Percentiles rank a stretch among this genome's conserved stretches.
Conservation (phyloP, 108 stramenopile genomes). For the Cyclostephanos invisitatus region DNA sequence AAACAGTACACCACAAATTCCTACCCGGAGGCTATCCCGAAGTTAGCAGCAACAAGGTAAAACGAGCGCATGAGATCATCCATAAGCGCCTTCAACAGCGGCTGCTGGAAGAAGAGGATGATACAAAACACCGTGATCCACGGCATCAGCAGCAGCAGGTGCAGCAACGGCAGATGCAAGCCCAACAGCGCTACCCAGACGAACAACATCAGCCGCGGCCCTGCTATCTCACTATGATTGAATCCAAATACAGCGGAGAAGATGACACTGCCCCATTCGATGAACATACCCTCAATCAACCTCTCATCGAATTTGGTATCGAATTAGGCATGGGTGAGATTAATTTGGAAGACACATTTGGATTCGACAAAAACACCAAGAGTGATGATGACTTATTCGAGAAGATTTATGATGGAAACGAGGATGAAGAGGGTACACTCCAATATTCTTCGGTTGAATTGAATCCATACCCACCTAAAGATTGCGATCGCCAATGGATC, state of each 20-base stretch:
- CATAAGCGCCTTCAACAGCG: not conserved
- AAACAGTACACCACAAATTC: not conserved
- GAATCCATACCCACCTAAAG: slow-evolving; percentile 21
- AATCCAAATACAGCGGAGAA: slow-evolving; percentile 6
- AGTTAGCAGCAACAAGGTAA: not conserved
- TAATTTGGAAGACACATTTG: slow-evolving; percentile 19
- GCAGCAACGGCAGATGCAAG: slow-evolving; percentile 3
- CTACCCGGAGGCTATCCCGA: not conserved
- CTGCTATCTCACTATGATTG: slow-evolving; percentile 18
- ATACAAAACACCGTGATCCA: not conserved
- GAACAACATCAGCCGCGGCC: not conserved
- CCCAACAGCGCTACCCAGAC: not conserved
- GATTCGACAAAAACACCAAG: slow-evolving; percentile 9
- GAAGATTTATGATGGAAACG: slow-evolving; percentile 2
- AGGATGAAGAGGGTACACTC: slow-evolving; percentile 20
- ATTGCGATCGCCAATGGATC: not conserved
- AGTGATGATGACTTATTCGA: slow-evolving; percentile 11
- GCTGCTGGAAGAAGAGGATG: not conserved
- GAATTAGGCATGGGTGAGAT: not conserved
- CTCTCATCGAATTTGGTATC: not conserved
- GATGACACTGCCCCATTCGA: slow-evolving; percentile 10
- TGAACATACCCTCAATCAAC: slow-evolving; percentile 7
- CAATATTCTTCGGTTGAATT: slow-evolving; percentile 15
- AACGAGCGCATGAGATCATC: not conserved
- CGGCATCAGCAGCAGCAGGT: not conserved